Evolutionary conservation across 371 early-diverging fungal species (phyloP).

Genomic region (Mortierella sp.): DNA sequence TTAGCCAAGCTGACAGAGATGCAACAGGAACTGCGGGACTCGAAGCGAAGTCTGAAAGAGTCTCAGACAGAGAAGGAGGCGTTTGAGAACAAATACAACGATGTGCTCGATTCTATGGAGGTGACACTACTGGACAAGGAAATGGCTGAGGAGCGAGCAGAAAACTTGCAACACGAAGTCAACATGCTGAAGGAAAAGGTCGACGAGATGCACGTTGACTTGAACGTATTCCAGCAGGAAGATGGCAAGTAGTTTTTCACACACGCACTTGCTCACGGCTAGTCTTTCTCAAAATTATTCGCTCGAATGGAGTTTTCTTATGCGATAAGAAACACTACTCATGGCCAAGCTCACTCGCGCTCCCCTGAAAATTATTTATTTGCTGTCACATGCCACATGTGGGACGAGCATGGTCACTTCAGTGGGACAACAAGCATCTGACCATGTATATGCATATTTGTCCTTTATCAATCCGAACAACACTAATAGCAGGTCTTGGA

Average conservation of each 20-base stretch:
- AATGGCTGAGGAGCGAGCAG: slow-evolving; percentile 91
- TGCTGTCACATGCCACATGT: slow-evolving; percentile 29
- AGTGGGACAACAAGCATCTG: neutral
- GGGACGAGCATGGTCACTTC: slow-evolving; percentile 7
- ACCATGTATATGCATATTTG: neutral
- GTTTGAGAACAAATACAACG: slow-evolving; percentile 76
- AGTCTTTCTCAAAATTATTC: too few relatives aligned
- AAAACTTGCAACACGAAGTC: slow-evolving; percentile 81
- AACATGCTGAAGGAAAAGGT: slow-evolving; percentile 81
- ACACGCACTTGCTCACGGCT: neutral
- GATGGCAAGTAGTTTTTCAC: slow-evolving; percentile 53
- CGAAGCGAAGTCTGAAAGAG: slow-evolving; percentile 72
- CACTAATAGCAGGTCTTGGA: slow-evolving; percentile 49
- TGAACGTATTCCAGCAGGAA: slow-evolving; percentile 79
- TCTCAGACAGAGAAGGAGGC: slow-evolving; percentile 69
- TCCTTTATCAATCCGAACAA: neutral
- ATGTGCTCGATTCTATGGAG: slow-evolving; percentile 85
- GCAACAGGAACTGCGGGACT: slow-evolving; percentile 80
- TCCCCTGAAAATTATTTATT: slow-evolving; percentile 17
- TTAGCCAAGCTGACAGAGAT: slow-evolving; percentile 75
- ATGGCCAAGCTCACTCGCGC: neutral
- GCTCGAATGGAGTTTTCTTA: too few relatives aligned
- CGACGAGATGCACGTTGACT: slow-evolving; percentile 81
- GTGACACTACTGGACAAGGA: slow-evolving; percentile 92
- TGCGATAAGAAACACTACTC: too few relatives aligned